These are phyloP conservation scores for Pleurotus sapidus DNA, from an alignment of 768 basidiomycete species.

Conservation along the genomic window DNA sequence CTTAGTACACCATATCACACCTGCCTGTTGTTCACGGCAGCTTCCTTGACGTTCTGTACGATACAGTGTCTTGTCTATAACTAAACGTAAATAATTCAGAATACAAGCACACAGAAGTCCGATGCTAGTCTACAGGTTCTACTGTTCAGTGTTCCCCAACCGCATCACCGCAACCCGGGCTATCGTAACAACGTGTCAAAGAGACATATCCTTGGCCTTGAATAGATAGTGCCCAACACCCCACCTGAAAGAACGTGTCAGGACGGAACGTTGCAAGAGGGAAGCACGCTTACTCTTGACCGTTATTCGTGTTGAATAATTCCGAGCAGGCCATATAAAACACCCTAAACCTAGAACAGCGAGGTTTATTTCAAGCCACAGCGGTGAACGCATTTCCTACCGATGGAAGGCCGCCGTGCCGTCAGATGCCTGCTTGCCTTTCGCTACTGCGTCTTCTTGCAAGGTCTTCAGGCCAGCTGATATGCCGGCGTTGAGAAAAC, in stretches of 20 bases:
- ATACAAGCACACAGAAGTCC: too few relatives aligned
- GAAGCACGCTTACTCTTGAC: conserved; percentile 52
- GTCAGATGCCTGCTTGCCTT: conserved; percentile 6
- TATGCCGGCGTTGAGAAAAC: background rate
- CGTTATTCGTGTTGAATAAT: conserved; percentile 57
- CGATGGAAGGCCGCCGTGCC: conserved; percentile 2
- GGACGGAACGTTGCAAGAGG: background rate
- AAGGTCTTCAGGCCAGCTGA: conserved; percentile 27
- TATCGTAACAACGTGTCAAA: background rate
- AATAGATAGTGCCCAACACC: conserved; percentile 58
- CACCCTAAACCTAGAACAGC: conserved; percentile 49
- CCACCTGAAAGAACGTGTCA: conserved; percentile 35
- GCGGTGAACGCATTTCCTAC: background rate
- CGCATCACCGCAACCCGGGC: too few relatives aligned
- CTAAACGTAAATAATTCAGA: too few relatives aligned
- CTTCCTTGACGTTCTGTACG: too few relatives aligned
- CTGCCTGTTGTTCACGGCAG: too few relatives aligned
- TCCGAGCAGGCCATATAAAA: conserved; percentile 75
- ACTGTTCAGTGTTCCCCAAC: too few relatives aligned
- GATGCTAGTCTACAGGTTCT: too few relatives aligned
- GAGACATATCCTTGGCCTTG: conserved; percentile 24
- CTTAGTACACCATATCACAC: too few relatives aligned
- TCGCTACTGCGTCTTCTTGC: conserved; percentile 30
- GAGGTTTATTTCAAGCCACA: too few relatives aligned
- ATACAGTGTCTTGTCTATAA: too few relatives aligned